A percentile compares a stretch with the other conserved stretches of the same genome.
Conservation (phyloP, 2,329 filamentous ascomycete species). For the Zymoseptoria passerinii region DNA sequence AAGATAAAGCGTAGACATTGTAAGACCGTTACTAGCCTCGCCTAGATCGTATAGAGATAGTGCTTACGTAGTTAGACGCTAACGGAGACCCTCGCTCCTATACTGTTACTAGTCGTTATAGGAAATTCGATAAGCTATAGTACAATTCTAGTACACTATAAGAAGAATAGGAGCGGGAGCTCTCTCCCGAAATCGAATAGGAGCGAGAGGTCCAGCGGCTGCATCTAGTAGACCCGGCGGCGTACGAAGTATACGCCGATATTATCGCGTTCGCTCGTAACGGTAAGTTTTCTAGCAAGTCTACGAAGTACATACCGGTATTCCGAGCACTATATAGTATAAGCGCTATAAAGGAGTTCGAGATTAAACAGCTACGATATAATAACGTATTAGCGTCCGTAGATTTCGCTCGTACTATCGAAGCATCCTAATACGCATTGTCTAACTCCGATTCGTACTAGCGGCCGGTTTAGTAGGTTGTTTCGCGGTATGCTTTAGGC, state of each 20-base stretch:
- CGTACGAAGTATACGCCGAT: constrained; percentile 38
- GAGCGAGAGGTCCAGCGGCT: constrained; percentile 49
- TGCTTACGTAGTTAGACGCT: constrained; percentile 23
- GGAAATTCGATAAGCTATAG: constrained; percentile 24
- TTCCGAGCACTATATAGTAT: constrained; percentile 6
- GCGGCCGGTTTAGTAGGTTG: constrained; percentile 48
- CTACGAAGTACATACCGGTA: constrained; percentile 30
- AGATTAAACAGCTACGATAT: not conserved
- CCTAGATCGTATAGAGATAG: constrained; percentile 6
- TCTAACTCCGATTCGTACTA: constrained; percentile 40
- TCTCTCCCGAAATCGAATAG: constrained; percentile 55
- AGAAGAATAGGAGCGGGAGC: constrained; percentile 63
- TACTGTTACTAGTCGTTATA: constrained; percentile 27
- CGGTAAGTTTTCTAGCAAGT: constrained; percentile 25
- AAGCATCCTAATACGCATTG: not conserved
- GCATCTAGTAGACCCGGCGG: constrained; percentile 28
- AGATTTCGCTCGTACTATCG: constrained; percentile 10
- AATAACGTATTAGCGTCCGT: constrained; percentile 7
- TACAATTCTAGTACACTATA: constrained; percentile 35
- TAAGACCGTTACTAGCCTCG: constrained; percentile 35
- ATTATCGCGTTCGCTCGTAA: constrained; percentile 35
- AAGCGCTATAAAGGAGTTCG: constrained; percentile 3
- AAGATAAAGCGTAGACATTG: constrained; percentile 58
- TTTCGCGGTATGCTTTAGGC: constrained; percentile 27
- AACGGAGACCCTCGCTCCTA: constrained; percentile 40